Base-by-base conservation (phyloP, 2,329 filamentous ascomycete species). In the Fulvia fulva region DNA sequence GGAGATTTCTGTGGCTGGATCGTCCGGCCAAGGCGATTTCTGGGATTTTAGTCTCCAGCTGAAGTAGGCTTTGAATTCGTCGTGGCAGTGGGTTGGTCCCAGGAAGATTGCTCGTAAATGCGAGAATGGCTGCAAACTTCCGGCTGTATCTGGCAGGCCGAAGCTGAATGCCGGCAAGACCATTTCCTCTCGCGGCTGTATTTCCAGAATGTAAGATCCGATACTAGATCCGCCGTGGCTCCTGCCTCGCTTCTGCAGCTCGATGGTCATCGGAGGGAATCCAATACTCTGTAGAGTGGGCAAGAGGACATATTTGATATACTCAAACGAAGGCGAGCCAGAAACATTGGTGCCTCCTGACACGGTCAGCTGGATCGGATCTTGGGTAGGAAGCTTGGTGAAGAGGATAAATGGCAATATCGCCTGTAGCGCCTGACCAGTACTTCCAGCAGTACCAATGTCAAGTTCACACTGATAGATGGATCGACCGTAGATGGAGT, bases 271-370 rank as follows among this genome's bases (percentile, higher is more conserved):
- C 3, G 58, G 63, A 2, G 81, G 80, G 14, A 85, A 71, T 5
- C 82, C 81, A 32, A 86, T 74, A 28, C 67, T 71, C 1, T 71
- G 60, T 22, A 85, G 76, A 57, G 79, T 81, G 0, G 83, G 83
- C 2, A 81, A 65, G 5, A 86, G 74, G 3, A 86, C 82, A 64
- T 84, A 78, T 2, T 71, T 60, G 9, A 83, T 71, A 63, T 85
- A 86, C 51, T 86, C 83, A 65, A 76, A 78, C 2, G 80, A 82
- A 7, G 82, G 82, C 0, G 80, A 79, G 30, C 74, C 76, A 0
- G 78, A 78, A 1, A 82, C 80, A 63, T 86, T 85, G 0, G 83
- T 86, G 7, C 83, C 83, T 5, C 84, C 84, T 8, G 73, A 78
- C 34, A 86, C 77, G 1, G 68, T 75, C 8, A 86, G 62, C 21